phyloP scores from a whole-genome alignment of 1,284 basidiomycete species.

The Cryptococcus sp. region DNA sequence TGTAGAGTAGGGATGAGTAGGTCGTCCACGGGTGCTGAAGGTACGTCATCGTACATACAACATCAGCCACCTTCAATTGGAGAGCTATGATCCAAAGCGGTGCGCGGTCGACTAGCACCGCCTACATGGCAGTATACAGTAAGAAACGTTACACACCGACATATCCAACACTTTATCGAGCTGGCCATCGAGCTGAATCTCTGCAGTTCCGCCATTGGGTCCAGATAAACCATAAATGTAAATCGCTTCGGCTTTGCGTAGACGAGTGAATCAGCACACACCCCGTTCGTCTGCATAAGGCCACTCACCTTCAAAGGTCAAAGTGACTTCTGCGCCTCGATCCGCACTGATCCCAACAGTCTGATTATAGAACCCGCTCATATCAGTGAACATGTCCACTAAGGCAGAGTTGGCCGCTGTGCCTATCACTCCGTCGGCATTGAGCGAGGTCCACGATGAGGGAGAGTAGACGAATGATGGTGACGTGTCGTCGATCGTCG shows the following conservation, averaged over 20 bases:
- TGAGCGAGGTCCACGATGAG: not conserved
- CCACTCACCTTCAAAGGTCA: slow-evolving; percentile 17
- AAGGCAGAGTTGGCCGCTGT: slow-evolving; percentile 1
- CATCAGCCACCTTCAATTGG: not conserved
- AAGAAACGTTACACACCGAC: slow-evolving; percentile 13
- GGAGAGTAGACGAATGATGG: slow-evolving; percentile 21
- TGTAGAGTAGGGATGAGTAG: slow-evolving; percentile 34
- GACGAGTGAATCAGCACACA: not conserved
- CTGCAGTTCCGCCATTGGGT: slow-evolving; percentile 18
- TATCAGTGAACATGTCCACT: too few relatives aligned
- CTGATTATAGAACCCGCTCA: slow-evolving; percentile 15
- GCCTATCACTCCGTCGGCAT: too few relatives aligned
- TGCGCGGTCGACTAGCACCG: not conserved
- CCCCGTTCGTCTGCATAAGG: not conserved
- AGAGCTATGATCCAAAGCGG: not conserved
- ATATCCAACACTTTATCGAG: slow-evolving; percentile 19
- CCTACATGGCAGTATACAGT: not conserved
- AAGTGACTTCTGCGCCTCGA: slow-evolving; percentile 3
- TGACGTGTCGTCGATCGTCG: slow-evolving; percentile 28
- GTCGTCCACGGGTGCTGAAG: slow-evolving; percentile 28
- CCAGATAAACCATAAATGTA: slow-evolving; percentile 31
- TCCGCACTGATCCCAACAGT: slow-evolving; percentile 15
- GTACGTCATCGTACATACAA: not conserved
- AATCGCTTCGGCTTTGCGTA: slow-evolving; percentile 13
- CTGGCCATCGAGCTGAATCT: slow-evolving; percentile 26